Evolutionary conservation across 2,329 filamentous ascomycete species (phyloP).

Genomic region (Aureobasidium leucospermi): DNA sequence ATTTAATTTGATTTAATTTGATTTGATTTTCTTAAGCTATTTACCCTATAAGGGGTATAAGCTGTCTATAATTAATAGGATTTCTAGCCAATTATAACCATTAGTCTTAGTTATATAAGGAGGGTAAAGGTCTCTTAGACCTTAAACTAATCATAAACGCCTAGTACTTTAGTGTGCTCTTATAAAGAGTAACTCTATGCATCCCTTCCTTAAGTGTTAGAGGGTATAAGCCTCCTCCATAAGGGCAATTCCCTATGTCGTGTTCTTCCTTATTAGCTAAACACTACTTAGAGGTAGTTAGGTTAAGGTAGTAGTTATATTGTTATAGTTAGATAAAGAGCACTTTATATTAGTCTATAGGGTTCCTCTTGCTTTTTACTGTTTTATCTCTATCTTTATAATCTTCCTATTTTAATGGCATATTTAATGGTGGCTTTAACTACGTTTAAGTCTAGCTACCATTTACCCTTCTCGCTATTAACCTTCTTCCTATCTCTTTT

Average conservation of each 20-base stretch:
- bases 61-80: too few species aligned
- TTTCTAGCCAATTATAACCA: too few species aligned
- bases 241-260: neutral
- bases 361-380: neutral
- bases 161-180: neutral
- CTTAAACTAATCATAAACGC: too few species aligned
- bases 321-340: too few species aligned
- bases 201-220: neutral
- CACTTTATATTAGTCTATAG: too few species aligned
- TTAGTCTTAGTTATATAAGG: too few species aligned
- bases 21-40: too few species aligned
- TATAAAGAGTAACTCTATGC: neutral
- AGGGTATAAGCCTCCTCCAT: neutral
- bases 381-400: neutral
- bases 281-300: slow-evolving; percentile 1
- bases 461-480: neutral
- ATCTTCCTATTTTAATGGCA: neutral
- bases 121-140: too few species aligned
- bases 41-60: too few species aligned
- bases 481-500: neutral
- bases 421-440: neutral
- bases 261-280: neutral
- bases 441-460: neutral
- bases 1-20: too few species aligned
- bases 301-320: too few species aligned